phyloP scores from a whole-genome alignment of 768 basidiomycete species.

The Fomitopsis pulvina region DNA sequence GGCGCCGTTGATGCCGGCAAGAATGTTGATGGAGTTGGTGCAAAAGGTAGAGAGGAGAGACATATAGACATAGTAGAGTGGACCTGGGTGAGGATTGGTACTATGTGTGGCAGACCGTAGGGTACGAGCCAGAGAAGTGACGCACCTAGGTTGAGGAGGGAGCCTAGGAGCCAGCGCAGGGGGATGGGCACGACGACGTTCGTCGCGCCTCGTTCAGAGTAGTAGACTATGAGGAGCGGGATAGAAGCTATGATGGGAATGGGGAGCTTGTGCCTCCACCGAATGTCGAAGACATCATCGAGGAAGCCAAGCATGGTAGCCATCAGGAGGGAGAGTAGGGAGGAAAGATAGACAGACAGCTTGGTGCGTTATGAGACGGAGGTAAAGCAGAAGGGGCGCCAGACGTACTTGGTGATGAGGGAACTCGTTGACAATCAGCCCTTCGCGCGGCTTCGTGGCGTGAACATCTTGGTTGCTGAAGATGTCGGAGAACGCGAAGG shows the following conservation, averaged over 20 bases:
- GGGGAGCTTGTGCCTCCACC: slow-evolving; percentile 96
- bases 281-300: slow-evolving; percentile 97
- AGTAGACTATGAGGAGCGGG: slow-evolving; percentile 93
- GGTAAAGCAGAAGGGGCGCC: background rate
- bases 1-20: slow-evolving; percentile 95
- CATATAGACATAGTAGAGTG: slow-evolving; percentile 96
- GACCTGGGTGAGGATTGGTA: slow-evolving; percentile 46
- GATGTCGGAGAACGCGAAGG: slow-evolving; percentile 84
- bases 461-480: slow-evolving; percentile 41
- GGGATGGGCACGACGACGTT: slow-evolving; percentile 90
- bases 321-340: slow-evolving; percentile 84
- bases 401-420: slow-evolving; percentile 70
- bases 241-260: slow-evolving; percentile 95
- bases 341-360: slow-evolving; percentile 91
- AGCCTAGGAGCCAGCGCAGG: slow-evolving; percentile 63
- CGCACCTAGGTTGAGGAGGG: slow-evolving; percentile 84
- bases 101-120: background rate
- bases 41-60: slow-evolving; percentile 91
- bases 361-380: slow-evolving; percentile 23
- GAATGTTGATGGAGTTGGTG: slow-evolving; percentile 97
- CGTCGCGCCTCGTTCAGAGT: slow-evolving; percentile 90
- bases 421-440: slow-evolving; percentile 61
- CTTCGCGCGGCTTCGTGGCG: slow-evolving; percentile 41
- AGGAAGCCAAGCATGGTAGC: slow-evolving; percentile 94
- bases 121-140: background rate